These are phyloP conservation scores for Cladorrhinum sp. DNA, from an alignment of 2,329 filamentous ascomycete genomes.

Conservation along the genomic window DNA sequence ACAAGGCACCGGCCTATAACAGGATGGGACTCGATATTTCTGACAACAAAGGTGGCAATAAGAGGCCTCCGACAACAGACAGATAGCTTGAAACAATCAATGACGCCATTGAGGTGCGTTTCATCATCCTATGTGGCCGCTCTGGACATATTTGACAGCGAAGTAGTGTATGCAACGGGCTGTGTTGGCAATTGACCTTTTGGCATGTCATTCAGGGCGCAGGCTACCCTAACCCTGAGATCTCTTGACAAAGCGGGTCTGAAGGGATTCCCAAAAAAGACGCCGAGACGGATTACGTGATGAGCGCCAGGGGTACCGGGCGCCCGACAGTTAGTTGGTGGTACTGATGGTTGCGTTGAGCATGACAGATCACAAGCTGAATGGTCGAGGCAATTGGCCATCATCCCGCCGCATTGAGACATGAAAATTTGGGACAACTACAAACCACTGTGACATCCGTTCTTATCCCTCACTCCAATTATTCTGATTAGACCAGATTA, in stretches of 20 bases:
- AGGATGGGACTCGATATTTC: not conserved
- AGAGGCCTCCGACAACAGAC: not conserved
- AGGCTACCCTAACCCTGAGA: not conserved
- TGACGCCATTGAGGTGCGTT: not conserved
- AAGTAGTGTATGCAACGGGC: not conserved
- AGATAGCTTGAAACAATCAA: not conserved
- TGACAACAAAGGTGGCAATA: not conserved
- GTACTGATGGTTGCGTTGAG: not conserved
- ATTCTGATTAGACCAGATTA: not conserved
- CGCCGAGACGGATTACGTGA: not conserved
- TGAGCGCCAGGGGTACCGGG: not conserved
- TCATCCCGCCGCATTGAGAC: not conserved
- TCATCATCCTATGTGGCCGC: not conserved
- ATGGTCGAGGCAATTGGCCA: not conserved
- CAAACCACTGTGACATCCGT: no score
- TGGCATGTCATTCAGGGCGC: not conserved
- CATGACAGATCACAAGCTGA: not conserved
- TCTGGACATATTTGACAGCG: not conserved
- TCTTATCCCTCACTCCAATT: not conserved
- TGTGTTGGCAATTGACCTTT: not conserved
- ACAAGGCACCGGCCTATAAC: not conserved
- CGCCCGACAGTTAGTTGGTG: not conserved
- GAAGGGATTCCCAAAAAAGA: not conserved
- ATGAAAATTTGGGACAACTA: not conserved
- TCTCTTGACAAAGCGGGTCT: not conserved